Percentiles rank a stretch among this genome's conserved stretches.
These are phyloP conservation scores for Neofusicoccum sp. DNA, from an alignment of 2,329 filamentous ascomycete genomes.

Conservation along the genomic window DNA sequence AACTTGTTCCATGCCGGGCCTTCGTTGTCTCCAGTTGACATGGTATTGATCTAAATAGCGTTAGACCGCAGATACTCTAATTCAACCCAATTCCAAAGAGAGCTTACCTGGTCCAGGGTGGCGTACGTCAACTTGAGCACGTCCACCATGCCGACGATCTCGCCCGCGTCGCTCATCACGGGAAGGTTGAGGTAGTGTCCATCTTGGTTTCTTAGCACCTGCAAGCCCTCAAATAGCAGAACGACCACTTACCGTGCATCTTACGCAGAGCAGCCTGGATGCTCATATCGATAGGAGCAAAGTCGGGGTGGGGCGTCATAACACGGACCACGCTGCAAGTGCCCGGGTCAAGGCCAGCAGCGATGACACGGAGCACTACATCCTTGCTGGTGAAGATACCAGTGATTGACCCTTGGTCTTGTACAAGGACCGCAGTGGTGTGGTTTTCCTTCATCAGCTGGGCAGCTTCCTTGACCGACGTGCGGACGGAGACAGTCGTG, in stretches of 20 bases:
- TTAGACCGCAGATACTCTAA: neutral
- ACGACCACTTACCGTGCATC: slow-evolving; percentile 78
- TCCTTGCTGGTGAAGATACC: slow-evolving; percentile 99
- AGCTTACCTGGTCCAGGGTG: slow-evolving; percentile 82
- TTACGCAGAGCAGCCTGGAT: slow-evolving; percentile 97
- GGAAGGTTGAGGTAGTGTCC: slow-evolving; percentile 97
- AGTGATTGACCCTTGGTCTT: slow-evolving; percentile 95
- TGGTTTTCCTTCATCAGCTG: slow-evolving; percentile 98
- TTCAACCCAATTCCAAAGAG: neutral
- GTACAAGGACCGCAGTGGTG: slow-evolving; percentile 92
- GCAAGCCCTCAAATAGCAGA: neutral
- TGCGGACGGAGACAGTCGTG: slow-evolving; percentile 91
- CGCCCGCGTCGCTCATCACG: slow-evolving; percentile 94
- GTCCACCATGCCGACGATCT: slow-evolving; percentile 99
- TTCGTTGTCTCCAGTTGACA: slow-evolving; percentile 83
- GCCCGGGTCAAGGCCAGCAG: slow-evolving; percentile 86
- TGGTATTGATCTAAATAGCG: slow-evolving; percentile 70
- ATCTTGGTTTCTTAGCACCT: slow-evolving; percentile 53
- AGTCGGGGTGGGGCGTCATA: slow-evolving; percentile 98
- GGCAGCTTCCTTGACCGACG: slow-evolving; percentile 93
- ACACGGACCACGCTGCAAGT: slow-evolving; percentile 98
- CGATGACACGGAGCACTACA: slow-evolving; percentile 95
- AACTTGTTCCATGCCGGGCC: slow-evolving; percentile 99
- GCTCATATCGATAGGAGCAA: slow-evolving; percentile 98
- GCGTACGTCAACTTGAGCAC: slow-evolving; percentile 98